Evolutionary conservation across 495 filamentous ascomycete species (phyloP), one percentile per base, ranked within the genome.

Genomic region (Hamigera avellanea): DNA sequence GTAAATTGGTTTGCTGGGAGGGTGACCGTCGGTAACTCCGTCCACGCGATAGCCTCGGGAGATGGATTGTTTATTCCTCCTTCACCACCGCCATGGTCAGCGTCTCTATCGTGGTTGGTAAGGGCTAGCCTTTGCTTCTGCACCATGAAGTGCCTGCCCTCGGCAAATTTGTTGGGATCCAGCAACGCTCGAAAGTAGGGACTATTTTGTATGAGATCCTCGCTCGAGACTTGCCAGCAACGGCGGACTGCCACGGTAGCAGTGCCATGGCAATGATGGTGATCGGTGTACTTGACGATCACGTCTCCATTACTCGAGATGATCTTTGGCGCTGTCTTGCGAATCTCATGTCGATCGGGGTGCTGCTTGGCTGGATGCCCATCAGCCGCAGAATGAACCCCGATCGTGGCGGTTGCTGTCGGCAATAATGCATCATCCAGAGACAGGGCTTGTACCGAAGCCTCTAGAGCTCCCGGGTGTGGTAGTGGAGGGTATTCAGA

Each of bases 171-270:
- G 14, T 53, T 44, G 1, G 62, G 58, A 33, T 71, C 65, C 7
- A 72, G 49, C 6, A 72, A 45, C 6, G 54, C 61, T 19, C 57
- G 47, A 31, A 71, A 71, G 26, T 71, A 72, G 2, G 59, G 60
- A 36, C 61, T 63, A 12, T 56, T 58, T 9, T 35, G 26, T 18
- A 44, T 49, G 8, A 67, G 46, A 26, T 35, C 39, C 8, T 51
- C 36, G 32, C 54, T 64, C 19, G 48, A 49, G 8, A 67, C 55
- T 36, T 50, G 54, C 64, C 64, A 67, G 14, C 45, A 43, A 35
- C 46, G 40, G 17, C 25, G 40, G n/a, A 13, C 23, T 6, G 26
- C 32, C 16, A 18, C 16, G 14, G 49, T 41, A 35, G 36, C 12
- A 19, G 9, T 25, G 27, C 16, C 17, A 1, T 43, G 37, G 6